Evolutionary conservation across 1,284 basidiomycete species (phyloP), one percentile per base, ranked within the genome.

Genomic region (Trametes versicolor): DNA sequence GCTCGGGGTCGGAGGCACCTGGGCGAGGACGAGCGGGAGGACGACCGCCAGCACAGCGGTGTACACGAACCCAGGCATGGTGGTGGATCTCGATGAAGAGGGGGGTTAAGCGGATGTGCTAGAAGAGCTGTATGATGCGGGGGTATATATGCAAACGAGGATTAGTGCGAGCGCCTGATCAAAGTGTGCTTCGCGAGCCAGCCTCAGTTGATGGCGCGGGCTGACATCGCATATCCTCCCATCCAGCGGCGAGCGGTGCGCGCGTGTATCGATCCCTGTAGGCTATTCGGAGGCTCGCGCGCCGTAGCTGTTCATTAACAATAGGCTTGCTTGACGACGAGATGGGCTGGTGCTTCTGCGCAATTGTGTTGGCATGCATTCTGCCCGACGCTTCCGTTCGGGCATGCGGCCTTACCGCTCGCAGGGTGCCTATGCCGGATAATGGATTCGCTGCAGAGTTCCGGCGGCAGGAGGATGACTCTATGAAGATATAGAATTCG

Each of bases 281-380:
- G 50, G 50, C 25, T 13, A n/a, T 8, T 29, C 4, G 29, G 29
- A 34, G 13, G 50, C 19, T 36, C 29, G 23, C 15, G 7, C 15
- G 4, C 25, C 52, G 58, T 27, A 49, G 41, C 49, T 47, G 54
- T 21, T 17, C 27, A 21, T 21, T 39, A 43, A 68, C 67, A 68
- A 68, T 68, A 65, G 57, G 55, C 34, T 51, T 60, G 55, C 67
- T 68, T 65, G 67, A 68, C 64, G 59, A 68, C 67, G 61, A 45
- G 52, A 21, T 29, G 41, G 39, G 39, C 36, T 8, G 37, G 15
- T n/a, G 23, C 27, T 29, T 41, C 54, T 32, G 58, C 23, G 36
- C 55, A 68, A 68, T 68, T 68, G 67, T 68, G 43, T 60, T 25
- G 3, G 21, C 29, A 36, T 23, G 56, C 37, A 39, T 32, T 3